Base-by-base conservation (phyloP, 345 rosid species). In the Abelmoschus esculentus region DNA sequence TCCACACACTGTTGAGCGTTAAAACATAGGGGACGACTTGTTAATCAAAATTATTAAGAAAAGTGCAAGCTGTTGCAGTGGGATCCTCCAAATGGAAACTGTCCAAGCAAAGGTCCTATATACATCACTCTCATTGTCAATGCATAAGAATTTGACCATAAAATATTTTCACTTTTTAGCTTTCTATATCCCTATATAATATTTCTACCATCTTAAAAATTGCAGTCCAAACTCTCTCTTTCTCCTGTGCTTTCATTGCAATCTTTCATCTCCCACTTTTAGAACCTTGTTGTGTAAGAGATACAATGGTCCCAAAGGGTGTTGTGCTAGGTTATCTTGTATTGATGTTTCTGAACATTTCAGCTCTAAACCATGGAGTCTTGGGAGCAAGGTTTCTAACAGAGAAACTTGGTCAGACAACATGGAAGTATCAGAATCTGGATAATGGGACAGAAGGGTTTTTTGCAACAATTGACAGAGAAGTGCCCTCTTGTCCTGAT, bases 401-500 rank as follows among this genome's bases (percentile, higher is more conserved):
- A 40, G 44, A 40, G 44, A 40, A 40, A 9, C 11, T 36, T 36
- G 40, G 40, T 36, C 40, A 66, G 56, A 15, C 49, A 28, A 49
- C 61, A 28, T 76, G 73, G 83, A 70, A 73, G 67, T 61, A 70
- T 54, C 58, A 54, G 17, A 68, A n/a, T 57, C 60, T 34, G 59
- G 28, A 55, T 19, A 69, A 1, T 8, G 22, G 31, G 12, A 17
- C 7, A 34, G 73, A 63, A 8, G 85, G 78, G 0, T 69, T 66
- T 56, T 75, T 75, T 66, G 73, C 74, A 14, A 65, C 71, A 1
- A 55, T 69, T 66, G 64, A 79, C 19, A 81, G 88, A 73, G 60
- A 29, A 64, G 84, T 86, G 3, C 88, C 86, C 22, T 84, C 85
- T 44, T 29, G 78, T 55, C 81, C 86, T 57, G 84, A 86, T 75